Conservation (phyloP, 1,139 yeast genomes). For the Taphrina betulina region DNA sequence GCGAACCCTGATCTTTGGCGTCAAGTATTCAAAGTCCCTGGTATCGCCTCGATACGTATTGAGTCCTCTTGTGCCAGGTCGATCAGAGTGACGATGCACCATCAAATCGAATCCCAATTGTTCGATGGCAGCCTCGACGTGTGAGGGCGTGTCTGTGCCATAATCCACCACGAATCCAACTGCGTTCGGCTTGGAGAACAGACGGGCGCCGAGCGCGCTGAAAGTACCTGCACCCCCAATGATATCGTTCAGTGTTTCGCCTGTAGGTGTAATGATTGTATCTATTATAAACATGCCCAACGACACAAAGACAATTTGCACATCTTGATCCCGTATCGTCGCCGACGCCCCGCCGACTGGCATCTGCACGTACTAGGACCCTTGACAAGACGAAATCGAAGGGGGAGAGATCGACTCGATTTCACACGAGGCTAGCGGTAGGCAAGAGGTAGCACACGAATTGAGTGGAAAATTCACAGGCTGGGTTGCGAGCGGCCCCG, state of each 20-base stretch:
- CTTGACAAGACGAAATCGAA: no score
- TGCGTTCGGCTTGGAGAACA: slow-evolving; percentile 42
- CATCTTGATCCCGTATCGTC: no score
- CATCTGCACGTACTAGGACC: no score
- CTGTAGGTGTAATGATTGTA: slow-evolving; percentile 64
- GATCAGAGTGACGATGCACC: slow-evolving; percentile 52
- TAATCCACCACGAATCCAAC: slow-evolving; percentile 74
- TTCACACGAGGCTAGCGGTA: no score
- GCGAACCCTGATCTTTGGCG: slow-evolving; percentile 65
- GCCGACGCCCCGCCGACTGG: no score
- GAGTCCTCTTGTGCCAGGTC: slow-evolving; percentile 79
- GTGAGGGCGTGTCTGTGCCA: slow-evolving; percentile 71
- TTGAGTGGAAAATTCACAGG: no score
- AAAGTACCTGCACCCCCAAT: slow-evolving; percentile 91
- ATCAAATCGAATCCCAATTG: slow-evolving; percentile 64
- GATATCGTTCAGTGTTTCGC: slow-evolving; percentile 53
- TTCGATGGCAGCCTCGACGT: slow-evolving; percentile 50
- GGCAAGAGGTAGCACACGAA: no score
- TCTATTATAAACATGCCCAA: slow-evolving; percentile 93
- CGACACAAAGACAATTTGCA: slow-evolving; percentile 52
- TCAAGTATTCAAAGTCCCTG: slow-evolving; percentile 53
- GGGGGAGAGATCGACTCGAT: no score
- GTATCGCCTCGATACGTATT: slow-evolving; percentile 68
- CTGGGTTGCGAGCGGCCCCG: no score
- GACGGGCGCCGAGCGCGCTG: slow-evolving; percentile 48